Evolutionary conservation across 176 grass and related monocot genomes (phyloP), one percentile per base, ranked within the genome.

Genomic region (Tillandsia fasciculata): DNA sequence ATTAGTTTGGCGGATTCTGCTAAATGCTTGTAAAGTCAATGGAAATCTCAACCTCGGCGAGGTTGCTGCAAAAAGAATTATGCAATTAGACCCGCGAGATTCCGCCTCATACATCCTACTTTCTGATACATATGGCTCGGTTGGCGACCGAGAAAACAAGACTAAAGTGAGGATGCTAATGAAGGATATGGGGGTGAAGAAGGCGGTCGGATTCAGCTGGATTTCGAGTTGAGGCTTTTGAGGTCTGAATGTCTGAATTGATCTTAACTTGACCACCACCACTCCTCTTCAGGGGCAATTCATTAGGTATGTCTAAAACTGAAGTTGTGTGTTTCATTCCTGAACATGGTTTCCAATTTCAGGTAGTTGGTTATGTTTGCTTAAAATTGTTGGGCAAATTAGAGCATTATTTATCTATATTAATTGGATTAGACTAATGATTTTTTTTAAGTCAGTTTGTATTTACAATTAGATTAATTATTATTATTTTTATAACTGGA

Each of bases 11-110:
- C 1, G 1, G 33, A 67, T 17, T 9, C 27, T 67, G 65, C 33
- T 49, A 49, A 22, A 67, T 67, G 33, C 65, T 47, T 67, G 65
- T n/a, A 17, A 66, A 67, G 64, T 9, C 15, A 49, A 67, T 22
- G 65, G 29, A 67, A 15, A 67, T 67, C 28, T 49, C 33, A 49
- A 49, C 15, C 65, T 49, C 18, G 65, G 42, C 18, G 15, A 49
- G 33, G 48, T 67, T 15, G 65, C 65, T 67, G 65, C 13, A 48
- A 42, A 49, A n/a, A 66, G 29, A 33, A 49, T 49, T 42, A 66
- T 48, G 64, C 24, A 66, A 15, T 66, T 47, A 66, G 64, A 66
- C 11, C 64, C 26, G 12, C 28, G 42, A 66, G 64, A 66, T 13
- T 15, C 64, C 6, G 24, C 64, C 64, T 65, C 27, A 15, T 42